A percentile compares a stretch with the other conserved stretches of the same genome.
Evolutionary conservation across 225 moss, liverwort and hornwort genomes (phyloP).

Genomic region (Asterella californica): DNA sequence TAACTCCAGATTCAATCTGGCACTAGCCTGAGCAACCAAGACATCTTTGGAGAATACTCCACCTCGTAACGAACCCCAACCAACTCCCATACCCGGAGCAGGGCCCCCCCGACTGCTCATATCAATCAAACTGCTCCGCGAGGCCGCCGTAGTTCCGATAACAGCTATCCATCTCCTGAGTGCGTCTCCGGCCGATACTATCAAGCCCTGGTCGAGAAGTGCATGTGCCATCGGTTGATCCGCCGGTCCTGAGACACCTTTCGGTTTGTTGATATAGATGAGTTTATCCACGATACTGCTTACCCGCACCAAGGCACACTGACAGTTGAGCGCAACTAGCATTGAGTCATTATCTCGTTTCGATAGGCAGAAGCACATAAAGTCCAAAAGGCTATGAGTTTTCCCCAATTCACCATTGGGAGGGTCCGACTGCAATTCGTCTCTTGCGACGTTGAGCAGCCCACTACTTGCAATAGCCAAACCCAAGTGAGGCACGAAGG

Average conservation of each 20-base stretch:
- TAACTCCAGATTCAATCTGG: conserved; percentile 56
- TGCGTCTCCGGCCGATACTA: conserved; percentile 42
- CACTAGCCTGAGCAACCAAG: conserved; percentile 61
- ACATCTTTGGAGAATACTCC: conserved; percentile 73
- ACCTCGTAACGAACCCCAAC: conserved; percentile 79
- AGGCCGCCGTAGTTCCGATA: conserved; percentile 51
- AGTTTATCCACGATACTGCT: conserved; percentile 60
- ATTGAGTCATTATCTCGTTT: conserved; percentile 51
- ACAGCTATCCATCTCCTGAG: conserved; percentile 44
- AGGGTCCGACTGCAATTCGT: not conserved
- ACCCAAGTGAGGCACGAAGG: conserved; percentile 82
- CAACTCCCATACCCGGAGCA: conserved; percentile 81
- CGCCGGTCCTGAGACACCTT: conserved; percentile 30
- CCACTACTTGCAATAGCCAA: conserved; percentile 63
- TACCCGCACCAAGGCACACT: conserved; percentile 61
- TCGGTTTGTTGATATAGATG: conserved; percentile 51
- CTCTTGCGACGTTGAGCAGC: conserved; percentile 37
- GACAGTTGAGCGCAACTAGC: conserved; percentile 60
- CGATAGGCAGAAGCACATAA: conserved; percentile 47
- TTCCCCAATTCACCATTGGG: not conserved
- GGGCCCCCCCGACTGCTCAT: conserved; percentile 77
- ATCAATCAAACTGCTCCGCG: conserved; percentile 43
- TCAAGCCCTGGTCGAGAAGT: conserved; percentile 56
- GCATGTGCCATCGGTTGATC: conserved; percentile 47
- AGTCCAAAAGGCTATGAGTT: conserved; percentile 40